Base-by-base conservation (phyloP, 768 basidiomycete genomes). In the Imleria badia region DNA sequence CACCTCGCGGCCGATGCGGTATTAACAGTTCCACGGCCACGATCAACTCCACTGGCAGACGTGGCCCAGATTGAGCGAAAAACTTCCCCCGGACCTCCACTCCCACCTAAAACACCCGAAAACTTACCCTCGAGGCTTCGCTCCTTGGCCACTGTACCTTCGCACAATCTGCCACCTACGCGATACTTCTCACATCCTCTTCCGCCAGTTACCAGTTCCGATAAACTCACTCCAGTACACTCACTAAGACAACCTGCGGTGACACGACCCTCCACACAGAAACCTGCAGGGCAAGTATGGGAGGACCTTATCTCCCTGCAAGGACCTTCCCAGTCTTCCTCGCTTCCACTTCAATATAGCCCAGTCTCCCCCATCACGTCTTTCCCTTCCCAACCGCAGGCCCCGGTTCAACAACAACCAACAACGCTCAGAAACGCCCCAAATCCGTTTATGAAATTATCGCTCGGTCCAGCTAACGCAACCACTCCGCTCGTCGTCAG, bases 251-350 rank as follows among this genome's bases (percentile, higher is more conserved):
- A 36, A 45, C 31, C 60, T 14, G n/a, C n/a, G 5, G 20, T 15
- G 22, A 33, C 35, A 15, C 64, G 50, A 29, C 56, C 62, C 49
- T 55, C 64, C 19, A 50, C 48, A 29, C 58, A 53, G 47, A 60
- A 64, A 31, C 61, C 62, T 22, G 22, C 52, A n/a, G 61, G 68
- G n/a, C 73, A 73, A 45, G 77, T 83, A n/a, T 85, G 84, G 84
- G 74, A 78, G 34, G 84, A 86, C 63, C 71, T 86, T 14, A 65
- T 80, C 55, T 77, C 78, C 40, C 70, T 81, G 29, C 80, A 80
- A 54, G 64, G 52, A 15, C 71, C 76, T n/a, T 52, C 70, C 14
- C 60, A 65, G 31, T 64, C 69, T 13, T 68, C 73, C n/a, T 77
- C 70, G 15, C 77, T 83, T 14, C 80, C 84, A 13, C 73, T 85